Evolutionary conservation across 192 early-diverging fungal genomes (phyloP).

Genomic region (Coemansia javaensis): DNA sequence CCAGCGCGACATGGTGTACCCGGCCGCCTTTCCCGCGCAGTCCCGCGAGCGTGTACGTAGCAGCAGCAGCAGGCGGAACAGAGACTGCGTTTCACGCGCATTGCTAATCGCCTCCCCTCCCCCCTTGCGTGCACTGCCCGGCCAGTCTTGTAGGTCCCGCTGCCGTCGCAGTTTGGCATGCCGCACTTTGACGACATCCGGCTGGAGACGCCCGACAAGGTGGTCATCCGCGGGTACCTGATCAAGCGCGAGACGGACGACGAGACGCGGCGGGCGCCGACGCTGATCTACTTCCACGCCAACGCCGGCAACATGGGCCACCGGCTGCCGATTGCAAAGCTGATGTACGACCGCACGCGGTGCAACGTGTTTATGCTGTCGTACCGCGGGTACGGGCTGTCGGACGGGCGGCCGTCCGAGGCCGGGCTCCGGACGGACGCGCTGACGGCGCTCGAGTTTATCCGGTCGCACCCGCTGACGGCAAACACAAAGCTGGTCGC

Average conservation of each 20-base stretch:
- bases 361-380: slow-evolving; percentile 96
- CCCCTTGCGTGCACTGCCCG: too few species aligned
- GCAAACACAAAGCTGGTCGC: slow-evolving; percentile 74
- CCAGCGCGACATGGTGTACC: slow-evolving; percentile 76
- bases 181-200: slow-evolving; percentile 65
- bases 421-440: slow-evolving; percentile 85
- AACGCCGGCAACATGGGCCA: slow-evolving; percentile 99
- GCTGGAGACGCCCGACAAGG: slow-evolving; percentile 74
- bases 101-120: too few species aligned
- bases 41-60: slow-evolving; percentile 37
- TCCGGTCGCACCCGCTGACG: slow-evolving; percentile 68
- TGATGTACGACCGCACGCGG: slow-evolving; percentile 58
- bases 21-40: slow-evolving; percentile 54
- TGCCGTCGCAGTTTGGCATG: slow-evolving; percentile 65
- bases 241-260: slow-evolving; percentile 60
- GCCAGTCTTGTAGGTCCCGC: slow-evolving; percentile 53
- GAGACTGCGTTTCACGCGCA: too few species aligned
- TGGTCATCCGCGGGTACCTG: slow-evolving; percentile 73
- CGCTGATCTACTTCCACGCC: slow-evolving; percentile 88
- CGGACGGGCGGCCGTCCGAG: slow-evolving; percentile 82
- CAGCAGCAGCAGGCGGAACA: too few species aligned
- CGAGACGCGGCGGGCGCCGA: slow-evolving; percentile 57
- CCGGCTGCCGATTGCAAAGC: slow-evolving; percentile 82
- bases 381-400: slow-evolving; percentile 94
- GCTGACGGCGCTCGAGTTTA: slow-evolving; percentile 78